Percentiles rank a stretch among this genome's conserved stretches.
Conservation (phyloP, 176 grass and related monocot genomes). For the Oryza australiensis region DNA sequence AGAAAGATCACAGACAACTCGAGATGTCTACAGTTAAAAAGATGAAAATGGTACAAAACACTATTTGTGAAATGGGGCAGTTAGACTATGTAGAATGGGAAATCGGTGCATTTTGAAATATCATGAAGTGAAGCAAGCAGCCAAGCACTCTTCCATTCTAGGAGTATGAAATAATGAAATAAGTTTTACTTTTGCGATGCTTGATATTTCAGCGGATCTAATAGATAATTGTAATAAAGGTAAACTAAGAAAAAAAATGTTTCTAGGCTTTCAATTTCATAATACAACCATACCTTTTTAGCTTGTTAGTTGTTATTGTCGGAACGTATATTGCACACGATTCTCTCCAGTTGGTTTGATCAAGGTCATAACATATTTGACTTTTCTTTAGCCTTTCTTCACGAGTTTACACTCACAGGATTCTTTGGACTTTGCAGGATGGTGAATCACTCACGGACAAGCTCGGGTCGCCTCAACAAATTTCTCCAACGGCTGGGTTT, state of each 20-base stretch:
- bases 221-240: neutral
- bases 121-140: neutral
- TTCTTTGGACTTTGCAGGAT: constrained; percentile 46
- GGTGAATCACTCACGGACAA: constrained; percentile 45
- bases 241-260: neutral
- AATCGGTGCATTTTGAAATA: constrained; percentile 12
- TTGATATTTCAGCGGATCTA: neutral
- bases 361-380: neutral
- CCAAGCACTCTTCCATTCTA: neutral
- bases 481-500: constrained; percentile 26
- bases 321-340: neutral
- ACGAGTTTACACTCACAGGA: constrained; percentile 15
- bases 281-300: neutral
- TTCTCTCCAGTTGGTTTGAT: neutral
- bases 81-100: neutral
- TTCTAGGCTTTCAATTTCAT: neutral
- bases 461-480: constrained; percentile 27
- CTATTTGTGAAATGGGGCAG: neutral
- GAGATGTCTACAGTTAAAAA: constrained; percentile 28
- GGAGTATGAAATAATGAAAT: neutral
- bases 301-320: neutral
- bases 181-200: neutral
- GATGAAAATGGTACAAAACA: neutral
- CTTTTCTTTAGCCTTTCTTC: neutral
- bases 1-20: constrained; percentile 11